Conservation (phyloP, 2,329 filamentous ascomycete species). For the Penicillium digitatum region DNA sequence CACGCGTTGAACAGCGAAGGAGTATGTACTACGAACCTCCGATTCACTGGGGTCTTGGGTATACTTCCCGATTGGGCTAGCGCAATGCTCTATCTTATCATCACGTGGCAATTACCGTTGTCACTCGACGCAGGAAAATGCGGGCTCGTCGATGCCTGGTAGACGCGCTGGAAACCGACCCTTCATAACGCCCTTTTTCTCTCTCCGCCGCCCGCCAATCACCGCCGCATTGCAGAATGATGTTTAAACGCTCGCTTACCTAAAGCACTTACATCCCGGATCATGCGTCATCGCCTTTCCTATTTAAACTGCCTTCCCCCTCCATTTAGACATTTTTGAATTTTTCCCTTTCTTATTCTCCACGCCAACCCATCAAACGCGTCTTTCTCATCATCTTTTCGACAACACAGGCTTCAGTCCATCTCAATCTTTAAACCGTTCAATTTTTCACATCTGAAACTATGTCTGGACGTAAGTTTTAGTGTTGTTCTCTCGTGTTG, state of each 20-base stretch:
- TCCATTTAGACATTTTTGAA: slow-evolving; percentile 16
- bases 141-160: slow-evolving; percentile 15
- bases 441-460: slow-evolving; percentile 18
- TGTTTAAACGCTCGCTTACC: slow-evolving; percentile 23
- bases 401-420: neutral
- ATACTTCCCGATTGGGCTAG: slow-evolving; percentile 2
- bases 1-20: neutral
- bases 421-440: slow-evolving; percentile 15
- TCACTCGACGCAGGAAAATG: slow-evolving; percentile 12
- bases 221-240: slow-evolving; percentile 28
- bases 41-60: neutral
- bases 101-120: slow-evolving; percentile 21
- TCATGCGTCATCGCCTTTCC: slow-evolving; percentile 31
- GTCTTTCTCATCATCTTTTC: slow-evolving; percentile 18
- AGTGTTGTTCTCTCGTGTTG: slow-evolving; percentile 3
- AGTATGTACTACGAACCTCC: neutral
- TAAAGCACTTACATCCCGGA: slow-evolving; percentile 20
- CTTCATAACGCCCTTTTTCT: slow-evolving; percentile 41
- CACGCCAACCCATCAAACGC: slow-evolving; percentile 8
- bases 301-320: slow-evolving; percentile 31
- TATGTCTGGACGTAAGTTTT: slow-evolving; percentile 44
- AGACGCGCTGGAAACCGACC: slow-evolving; percentile 36
- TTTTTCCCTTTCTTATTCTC: slow-evolving; percentile 11
- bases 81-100: slow-evolving; percentile 9
- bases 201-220: slow-evolving; percentile 33